These are phyloP conservation scores for Annulohypoxylon bovei DNA, from an alignment of 495 filamentous ascomycete species.

Conservation along the genomic window DNA sequence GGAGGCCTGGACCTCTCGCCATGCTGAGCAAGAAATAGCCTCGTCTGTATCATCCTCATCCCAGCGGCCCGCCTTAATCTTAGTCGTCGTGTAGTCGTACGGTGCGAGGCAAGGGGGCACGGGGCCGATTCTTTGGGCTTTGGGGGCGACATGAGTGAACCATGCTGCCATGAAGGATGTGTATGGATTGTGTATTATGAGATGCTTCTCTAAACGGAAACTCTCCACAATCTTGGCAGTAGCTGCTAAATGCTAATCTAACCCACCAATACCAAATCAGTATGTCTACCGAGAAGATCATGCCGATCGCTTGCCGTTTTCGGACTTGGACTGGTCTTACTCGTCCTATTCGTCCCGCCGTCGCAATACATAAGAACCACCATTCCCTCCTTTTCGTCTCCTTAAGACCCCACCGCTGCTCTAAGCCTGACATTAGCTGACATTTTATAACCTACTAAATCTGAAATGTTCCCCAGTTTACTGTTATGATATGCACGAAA, in stretches of 20 bases:
- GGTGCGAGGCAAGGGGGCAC: slow-evolving; percentile 33
- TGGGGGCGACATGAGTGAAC: background rate
- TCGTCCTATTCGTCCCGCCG: slow-evolving; percentile 37
- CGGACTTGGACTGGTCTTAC: slow-evolving; percentile 26
- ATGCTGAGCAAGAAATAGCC: slow-evolving; percentile 22
- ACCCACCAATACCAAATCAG: slow-evolving; percentile 35
- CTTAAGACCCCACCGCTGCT: slow-evolving; percentile 14
- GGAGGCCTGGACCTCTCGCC: slow-evolving; percentile 24
- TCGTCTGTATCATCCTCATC: slow-evolving; percentile 31
- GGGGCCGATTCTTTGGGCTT: slow-evolving; percentile 3
- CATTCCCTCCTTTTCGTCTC: slow-evolving; percentile 11
- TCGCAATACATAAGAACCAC: slow-evolving; percentile 29
- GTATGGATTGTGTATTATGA: slow-evolving; percentile 19
- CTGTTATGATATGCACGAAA: slow-evolving; percentile 38
- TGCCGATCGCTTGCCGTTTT: slow-evolving; percentile 28
- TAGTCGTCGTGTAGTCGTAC: slow-evolving; percentile 33
- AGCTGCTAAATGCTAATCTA: slow-evolving; percentile 31
- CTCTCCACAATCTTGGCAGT: slow-evolving; percentile 39
- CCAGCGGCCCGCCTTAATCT: slow-evolving; percentile 40
- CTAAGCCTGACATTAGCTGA: slow-evolving; percentile 17
- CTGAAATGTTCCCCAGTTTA: slow-evolving; percentile 5
- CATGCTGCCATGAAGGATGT: slow-evolving; percentile 1
- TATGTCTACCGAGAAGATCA: slow-evolving; percentile 38
- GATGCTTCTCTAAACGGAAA: slow-evolving; percentile 35
- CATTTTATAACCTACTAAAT: slow-evolving; percentile 33